These are phyloP conservation scores for Nannochloris sp. DNA, from an alignment of 139 green algal genomes.

Conservation along the genomic window DNA sequence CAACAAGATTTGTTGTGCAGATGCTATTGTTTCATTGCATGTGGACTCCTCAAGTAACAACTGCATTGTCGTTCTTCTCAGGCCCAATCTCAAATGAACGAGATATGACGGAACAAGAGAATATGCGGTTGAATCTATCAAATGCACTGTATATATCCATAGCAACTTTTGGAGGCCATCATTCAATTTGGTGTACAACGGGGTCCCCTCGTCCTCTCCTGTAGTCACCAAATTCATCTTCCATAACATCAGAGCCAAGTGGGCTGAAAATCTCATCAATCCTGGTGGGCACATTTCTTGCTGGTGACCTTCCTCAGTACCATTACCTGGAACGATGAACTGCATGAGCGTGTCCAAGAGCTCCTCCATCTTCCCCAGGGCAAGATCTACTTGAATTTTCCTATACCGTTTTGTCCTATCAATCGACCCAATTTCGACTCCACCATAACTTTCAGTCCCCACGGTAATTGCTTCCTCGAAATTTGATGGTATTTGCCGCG, in stretches of 20 bases:
- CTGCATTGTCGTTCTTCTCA: slow-evolving; percentile 24
- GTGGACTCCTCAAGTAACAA: slow-evolving; percentile 31
- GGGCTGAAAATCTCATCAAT: slow-evolving; percentile 46
- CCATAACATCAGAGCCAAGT: slow-evolving; percentile 49
- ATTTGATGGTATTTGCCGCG: slow-evolving; percentile 10
- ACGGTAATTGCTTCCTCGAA: slow-evolving; percentile 23
- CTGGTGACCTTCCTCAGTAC: neutral
- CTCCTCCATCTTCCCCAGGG: slow-evolving; percentile 20
- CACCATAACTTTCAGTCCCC: neutral
- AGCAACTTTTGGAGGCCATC: slow-evolving; percentile 22
- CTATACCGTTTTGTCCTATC: slow-evolving; percentile 11
- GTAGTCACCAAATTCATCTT: slow-evolving; percentile 35
- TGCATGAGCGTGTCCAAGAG: slow-evolving; percentile 16
- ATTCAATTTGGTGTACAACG: slow-evolving; percentile 18
- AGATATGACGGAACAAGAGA: slow-evolving; percentile 42
- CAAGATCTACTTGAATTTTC: slow-evolving; percentile 20
- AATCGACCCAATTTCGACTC: neutral
- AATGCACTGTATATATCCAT: slow-evolving; percentile 29
- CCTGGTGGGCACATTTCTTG: slow-evolving; percentile 11
- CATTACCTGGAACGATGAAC: slow-evolving; percentile 22
- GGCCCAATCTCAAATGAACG: slow-evolving; percentile 37
- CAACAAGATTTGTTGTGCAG: slow-evolving; percentile 17
- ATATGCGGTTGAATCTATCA: slow-evolving; percentile 26
- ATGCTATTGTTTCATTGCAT: slow-evolving; percentile 14
- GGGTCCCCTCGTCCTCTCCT: neutral